A percentile compares a stretch with the other conserved stretches of the same genome.
These are phyloP conservation scores for Dryas drummondii DNA, from an alignment of 306 rosid species.

Conservation along the genomic window DNA sequence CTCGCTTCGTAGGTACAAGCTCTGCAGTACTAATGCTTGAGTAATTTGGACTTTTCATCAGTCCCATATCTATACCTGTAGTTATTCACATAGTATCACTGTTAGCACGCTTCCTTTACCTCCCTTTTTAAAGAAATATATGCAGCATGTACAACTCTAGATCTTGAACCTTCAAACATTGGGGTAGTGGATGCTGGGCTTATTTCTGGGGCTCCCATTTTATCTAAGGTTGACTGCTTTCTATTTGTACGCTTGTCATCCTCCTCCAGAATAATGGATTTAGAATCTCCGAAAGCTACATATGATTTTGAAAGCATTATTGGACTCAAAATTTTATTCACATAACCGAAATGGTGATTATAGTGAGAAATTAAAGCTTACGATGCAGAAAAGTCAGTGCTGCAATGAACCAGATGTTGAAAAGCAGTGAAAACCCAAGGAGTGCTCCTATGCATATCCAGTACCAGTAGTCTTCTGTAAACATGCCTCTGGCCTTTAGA, in stretches of 20 bases:
- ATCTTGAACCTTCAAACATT: slow-evolving; percentile 7
- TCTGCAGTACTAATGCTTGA: neutral
- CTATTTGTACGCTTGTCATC: neutral
- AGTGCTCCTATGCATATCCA: slow-evolving; percentile 53
- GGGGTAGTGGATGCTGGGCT: slow-evolving; percentile 30
- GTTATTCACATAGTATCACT: neutral
- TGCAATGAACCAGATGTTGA: slow-evolving; percentile 46
- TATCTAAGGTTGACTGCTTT: neutral
- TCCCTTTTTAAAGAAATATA: neutral
- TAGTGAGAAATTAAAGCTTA: slow-evolving; percentile 22
- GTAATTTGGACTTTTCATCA: neutral
- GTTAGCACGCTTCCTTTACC: neutral
- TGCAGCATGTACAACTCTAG: neutral
- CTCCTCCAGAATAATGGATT: slow-evolving; percentile 9
- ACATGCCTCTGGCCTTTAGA: slow-evolving; percentile 14
- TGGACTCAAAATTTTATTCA: neutral
- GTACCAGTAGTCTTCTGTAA: slow-evolving; percentile 34
- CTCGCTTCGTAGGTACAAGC: neutral
- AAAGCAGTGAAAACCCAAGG: slow-evolving; percentile 34
- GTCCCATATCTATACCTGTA: slow-evolving; percentile 9
- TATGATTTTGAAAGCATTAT: neutral
- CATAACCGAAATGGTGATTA: neutral
- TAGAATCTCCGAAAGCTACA: slow-evolving; percentile 14
- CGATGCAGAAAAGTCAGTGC: slow-evolving; percentile 58
- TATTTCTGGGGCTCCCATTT: slow-evolving; percentile 4